These are phyloP conservation scores for Flaveria brownii DNA, from an alignment of 129 eudicot genomes.

Conservation along the genomic window DNA sequence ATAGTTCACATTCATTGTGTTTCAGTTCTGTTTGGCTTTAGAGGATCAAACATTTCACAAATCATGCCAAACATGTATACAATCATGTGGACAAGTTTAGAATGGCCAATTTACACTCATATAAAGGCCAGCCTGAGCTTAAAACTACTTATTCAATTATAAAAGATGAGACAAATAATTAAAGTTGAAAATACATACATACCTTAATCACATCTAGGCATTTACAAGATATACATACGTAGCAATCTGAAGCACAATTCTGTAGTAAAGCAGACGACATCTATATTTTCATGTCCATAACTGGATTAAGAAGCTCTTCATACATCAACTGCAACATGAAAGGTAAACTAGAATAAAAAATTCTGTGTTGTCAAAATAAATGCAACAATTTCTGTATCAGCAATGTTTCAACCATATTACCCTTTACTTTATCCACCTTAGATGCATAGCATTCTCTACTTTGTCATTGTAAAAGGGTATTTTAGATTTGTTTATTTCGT, in stretches of 20 bases:
- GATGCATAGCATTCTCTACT: neutral
- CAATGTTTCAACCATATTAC: neutral
- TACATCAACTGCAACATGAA: constrained; percentile 60
- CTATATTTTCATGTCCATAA: constrained; percentile 45
- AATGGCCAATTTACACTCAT: neutral
- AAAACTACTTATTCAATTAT: constrained; percentile 16
- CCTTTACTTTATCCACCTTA: neutral
- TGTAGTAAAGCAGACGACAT: neutral
- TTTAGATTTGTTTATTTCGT: neutral
- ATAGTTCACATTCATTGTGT: neutral
- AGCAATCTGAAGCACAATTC: neutral
- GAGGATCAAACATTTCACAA: too few species aligned
- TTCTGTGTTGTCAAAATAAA: neutral
- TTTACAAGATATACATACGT: constrained; percentile 43
- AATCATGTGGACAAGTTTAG: neutral
- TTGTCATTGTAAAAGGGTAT: neutral
- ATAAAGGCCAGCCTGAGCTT: constrained; percentile 6
- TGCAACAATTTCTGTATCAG: neutral
- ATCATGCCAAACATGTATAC: too few species aligned
- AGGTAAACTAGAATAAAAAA: neutral
- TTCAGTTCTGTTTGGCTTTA: neutral
- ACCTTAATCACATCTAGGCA: constrained; percentile 34
- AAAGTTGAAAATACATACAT: constrained; percentile 18
- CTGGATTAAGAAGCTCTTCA: constrained; percentile 58
- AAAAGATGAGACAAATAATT: neutral